Conservation (phyloP, 345 rosid genomes). For the Hibiscus trionum region DNA sequence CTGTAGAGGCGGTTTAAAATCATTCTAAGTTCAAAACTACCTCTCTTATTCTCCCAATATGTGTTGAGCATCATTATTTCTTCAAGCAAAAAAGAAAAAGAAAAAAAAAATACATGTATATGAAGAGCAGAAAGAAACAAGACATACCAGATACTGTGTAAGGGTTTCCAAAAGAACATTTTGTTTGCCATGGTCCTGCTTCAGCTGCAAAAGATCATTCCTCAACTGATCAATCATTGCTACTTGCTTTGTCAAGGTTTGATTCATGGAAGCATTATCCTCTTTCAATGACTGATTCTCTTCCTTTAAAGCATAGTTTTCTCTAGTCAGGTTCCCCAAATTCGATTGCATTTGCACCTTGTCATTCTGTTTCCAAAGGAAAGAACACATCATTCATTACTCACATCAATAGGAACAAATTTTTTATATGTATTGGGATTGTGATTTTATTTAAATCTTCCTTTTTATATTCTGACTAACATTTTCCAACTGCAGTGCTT, state of each 20-base stretch:
- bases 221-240: constrained; percentile 1
- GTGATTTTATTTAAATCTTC: neutral
- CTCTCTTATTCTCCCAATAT: neutral
- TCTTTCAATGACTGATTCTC: constrained; percentile 7
- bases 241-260: neutral
- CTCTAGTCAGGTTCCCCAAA: neutral
- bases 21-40: no score
- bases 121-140: neutral
- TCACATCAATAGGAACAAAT: neutral
- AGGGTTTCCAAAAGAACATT: constrained; percentile 5
- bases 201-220: neutral
- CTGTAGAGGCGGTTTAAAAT: no score
- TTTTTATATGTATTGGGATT: neutral
- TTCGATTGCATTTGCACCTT: neutral
- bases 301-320: neutral
- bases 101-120: neutral
- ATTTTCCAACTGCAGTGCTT: neutral
- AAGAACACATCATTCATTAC: neutral
- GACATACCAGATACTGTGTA: neutral
- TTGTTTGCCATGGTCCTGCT: neutral
- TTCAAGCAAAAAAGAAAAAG: neutral
- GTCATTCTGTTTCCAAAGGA: neutral
- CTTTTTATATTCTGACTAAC: neutral
- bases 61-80: neutral
- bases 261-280: neutral